A percentile compares a stretch with the other conserved stretches of the same genome.
Evolutionary conservation across 1,284 basidiomycete genomes (phyloP).

Genomic region (Cutaneotrichosporon spelunceum): DNA sequence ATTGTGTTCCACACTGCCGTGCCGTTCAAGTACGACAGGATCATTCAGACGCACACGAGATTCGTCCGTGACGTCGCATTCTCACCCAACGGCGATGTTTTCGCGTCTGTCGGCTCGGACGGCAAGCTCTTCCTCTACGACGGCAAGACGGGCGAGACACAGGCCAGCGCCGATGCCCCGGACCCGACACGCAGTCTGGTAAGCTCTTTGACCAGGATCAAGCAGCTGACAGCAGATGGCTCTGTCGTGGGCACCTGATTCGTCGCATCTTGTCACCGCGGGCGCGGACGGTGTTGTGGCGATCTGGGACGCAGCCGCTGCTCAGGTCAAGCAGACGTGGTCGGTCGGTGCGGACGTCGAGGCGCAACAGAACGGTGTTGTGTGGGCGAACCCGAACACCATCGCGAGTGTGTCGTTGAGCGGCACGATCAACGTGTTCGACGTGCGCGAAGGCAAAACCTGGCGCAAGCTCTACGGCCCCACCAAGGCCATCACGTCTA

Average conservation of each 20-base stretch:
- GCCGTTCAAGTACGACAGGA: conserved; percentile 86
- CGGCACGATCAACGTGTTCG: conserved; percentile 80
- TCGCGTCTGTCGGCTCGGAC: conserved; percentile 89
- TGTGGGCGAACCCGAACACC: conserved; percentile 68
- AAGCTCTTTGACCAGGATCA: neutral
- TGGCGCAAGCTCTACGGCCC: conserved; percentile 66
- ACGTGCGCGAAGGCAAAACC: conserved; percentile 65
- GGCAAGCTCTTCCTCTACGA: conserved; percentile 86
- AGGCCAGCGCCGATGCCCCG: conserved; percentile 63
- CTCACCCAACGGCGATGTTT: conserved; percentile 73
- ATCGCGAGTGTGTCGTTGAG: conserved; percentile 82
- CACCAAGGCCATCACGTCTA: conserved; percentile 72
- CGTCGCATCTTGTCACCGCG: conserved; percentile 70
- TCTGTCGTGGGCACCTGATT: conserved; percentile 71
- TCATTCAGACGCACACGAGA: conserved; percentile 84
- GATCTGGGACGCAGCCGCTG: conserved; percentile 77
- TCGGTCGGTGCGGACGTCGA: conserved; percentile 65
- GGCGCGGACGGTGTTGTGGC: conserved; percentile 86
- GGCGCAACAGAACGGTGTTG: conserved; percentile 82
- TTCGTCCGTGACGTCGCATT: conserved; percentile 92
- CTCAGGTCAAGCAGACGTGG: conserved; percentile 66
- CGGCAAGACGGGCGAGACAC: conserved; percentile 78
- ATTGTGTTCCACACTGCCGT: conserved; percentile 75
- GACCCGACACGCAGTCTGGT: conserved; percentile 57
- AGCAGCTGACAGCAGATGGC: conserved; percentile 62